A percentile compares a stretch with the other conserved stretches of the same genome.
phyloP scores from a whole-genome alignment of 345 rosid species.

The Syzygium aromaticum region DNA sequence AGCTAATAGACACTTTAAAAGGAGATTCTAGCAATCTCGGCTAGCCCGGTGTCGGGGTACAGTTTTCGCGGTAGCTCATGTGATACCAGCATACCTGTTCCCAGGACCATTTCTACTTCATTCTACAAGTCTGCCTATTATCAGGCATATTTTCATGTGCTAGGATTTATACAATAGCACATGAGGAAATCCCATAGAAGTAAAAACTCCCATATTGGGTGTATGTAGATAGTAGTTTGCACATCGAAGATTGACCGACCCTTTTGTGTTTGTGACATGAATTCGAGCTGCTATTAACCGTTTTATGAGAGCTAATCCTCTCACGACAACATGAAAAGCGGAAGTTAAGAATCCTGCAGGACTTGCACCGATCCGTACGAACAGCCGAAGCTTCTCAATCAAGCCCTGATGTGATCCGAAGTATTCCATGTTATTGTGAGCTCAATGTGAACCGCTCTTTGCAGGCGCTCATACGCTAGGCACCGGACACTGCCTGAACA shows the following conservation, averaged over 20 bases:
- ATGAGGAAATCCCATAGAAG: neutral
- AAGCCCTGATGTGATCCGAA: too few relatives aligned
- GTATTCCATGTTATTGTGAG: neutral
- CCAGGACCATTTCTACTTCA: too few relatives aligned
- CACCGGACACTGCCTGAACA: slow-evolving; percentile 16
- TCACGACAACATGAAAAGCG: neutral
- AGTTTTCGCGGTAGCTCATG: neutral
- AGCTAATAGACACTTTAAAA: neutral
- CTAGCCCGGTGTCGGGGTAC: neutral
- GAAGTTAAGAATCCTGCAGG: neutral
- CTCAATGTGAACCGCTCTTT: neutral
- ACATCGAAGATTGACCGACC: neutral
- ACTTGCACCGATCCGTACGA: neutral
- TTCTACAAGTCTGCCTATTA: too few relatives aligned
- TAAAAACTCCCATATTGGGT: neutral
- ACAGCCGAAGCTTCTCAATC: neutral
- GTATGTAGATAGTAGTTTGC: neutral
- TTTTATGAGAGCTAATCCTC: neutral
- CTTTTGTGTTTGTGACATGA: neutral
- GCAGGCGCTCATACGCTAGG: slow-evolving; percentile 21
- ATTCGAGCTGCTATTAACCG: neutral
- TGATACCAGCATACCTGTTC: neutral
- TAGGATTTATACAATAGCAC: too few relatives aligned
- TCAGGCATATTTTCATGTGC: too few relatives aligned
- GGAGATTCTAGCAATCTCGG: neutral